A percentile compares a stretch with the other conserved stretches of the same genome.
Evolutionary conservation across 78 protist species (phyloP).

Genomic region (Polysphondylium violaceum): DNA sequence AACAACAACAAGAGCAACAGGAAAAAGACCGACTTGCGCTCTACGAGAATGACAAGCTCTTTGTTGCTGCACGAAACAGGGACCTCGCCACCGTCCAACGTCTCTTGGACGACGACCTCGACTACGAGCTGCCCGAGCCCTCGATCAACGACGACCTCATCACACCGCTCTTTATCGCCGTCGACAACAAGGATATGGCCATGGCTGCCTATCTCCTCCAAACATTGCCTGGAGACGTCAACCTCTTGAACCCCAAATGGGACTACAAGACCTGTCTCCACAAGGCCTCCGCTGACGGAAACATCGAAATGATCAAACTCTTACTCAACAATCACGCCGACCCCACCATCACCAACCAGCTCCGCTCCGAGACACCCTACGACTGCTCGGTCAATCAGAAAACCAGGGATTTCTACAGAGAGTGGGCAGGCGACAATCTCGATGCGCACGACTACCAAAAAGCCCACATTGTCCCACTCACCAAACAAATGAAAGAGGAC

Average conservation of each 20-base stretch:
- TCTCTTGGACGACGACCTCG: conserved; percentile 19
- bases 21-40: background rate
- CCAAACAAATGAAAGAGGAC: conserved; percentile 50
- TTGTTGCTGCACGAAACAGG: conserved; percentile 7
- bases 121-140: conserved; percentile 45
- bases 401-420: conserved; percentile 32
- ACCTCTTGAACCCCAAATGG: conserved; percentile 3
- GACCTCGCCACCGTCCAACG: conserved; percentile 11
- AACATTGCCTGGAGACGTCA: conserved; percentile 31
- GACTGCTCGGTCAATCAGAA: conserved; percentile 16
- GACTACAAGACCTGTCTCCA: background rate
- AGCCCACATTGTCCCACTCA: conserved; percentile 42
- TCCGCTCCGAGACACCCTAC: conserved; percentile 23
- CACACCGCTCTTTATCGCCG: conserved; percentile 52
- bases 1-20: background rate
- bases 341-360: conserved; percentile 16
- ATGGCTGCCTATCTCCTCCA: conserved; percentile 20
- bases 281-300: conserved; percentile 48
- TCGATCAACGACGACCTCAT: conserved; percentile 1
- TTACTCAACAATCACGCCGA: conserved; percentile 37
- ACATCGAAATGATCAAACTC: background rate
- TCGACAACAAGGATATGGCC: conserved; percentile 31
- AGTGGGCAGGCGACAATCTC: conserved; percentile 48
- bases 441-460: conserved; percentile 23
- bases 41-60: conserved; percentile 27